These are phyloP conservation scores for Kitagawia praeruptora DNA, from an alignment of 129 eudicot genomes.

Conservation along the genomic window DNA sequence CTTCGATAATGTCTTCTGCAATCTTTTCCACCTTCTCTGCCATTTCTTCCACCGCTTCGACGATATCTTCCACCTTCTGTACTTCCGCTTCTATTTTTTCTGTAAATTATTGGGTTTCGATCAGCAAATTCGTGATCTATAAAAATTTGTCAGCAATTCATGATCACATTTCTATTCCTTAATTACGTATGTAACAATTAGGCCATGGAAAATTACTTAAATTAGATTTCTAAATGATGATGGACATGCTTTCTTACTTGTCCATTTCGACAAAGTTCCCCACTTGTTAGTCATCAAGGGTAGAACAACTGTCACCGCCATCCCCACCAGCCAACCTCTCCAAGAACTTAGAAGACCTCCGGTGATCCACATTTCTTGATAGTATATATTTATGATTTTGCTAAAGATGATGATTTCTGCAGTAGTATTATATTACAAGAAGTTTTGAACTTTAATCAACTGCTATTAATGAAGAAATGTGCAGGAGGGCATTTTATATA, in stretches of 20 bases:
- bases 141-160: not conserved
- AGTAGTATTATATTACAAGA: not conserved
- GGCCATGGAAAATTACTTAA: not conserved
- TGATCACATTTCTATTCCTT: not conserved
- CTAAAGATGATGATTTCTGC: not conserved
- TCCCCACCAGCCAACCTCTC: constrained; percentile 46
- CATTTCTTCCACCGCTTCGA: constrained; percentile 24
- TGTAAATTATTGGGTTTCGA: not conserved
- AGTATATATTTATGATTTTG: not conserved
- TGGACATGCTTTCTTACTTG: constrained; percentile 6
- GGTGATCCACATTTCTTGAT: not conserved
- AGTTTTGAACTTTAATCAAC: not conserved
- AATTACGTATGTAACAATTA: too few species aligned
- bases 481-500: not conserved
- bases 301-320: constrained; percentile 35
- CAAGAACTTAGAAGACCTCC: constrained; percentile 27
- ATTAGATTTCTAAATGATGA: not conserved
- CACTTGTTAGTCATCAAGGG: constrained; percentile 55
- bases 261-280: constrained; percentile 34
- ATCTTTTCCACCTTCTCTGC: constrained; percentile 31
- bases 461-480: not conserved
- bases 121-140: not conserved
- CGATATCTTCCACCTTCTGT: constrained; percentile 22
- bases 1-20: constrained; percentile 23
- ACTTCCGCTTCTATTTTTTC: constrained; percentile 14